Evolutionary conservation across 2,329 filamentous ascomycete genomes (phyloP).

Genomic region (Apiospora pterosperma): DNA sequence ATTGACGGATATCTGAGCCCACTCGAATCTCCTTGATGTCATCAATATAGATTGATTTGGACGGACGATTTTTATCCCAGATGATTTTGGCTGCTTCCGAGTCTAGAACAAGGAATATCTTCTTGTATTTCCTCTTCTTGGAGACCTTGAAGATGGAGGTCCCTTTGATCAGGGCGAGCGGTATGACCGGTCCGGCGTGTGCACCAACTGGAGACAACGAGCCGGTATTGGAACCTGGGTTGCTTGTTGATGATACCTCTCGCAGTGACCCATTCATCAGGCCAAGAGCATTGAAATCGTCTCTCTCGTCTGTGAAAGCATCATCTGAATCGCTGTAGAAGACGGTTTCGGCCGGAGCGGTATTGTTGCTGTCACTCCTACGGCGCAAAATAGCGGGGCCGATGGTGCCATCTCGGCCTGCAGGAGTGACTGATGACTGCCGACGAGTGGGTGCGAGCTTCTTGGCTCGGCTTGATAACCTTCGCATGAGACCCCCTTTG

Average conservation of each 20-base stretch:
- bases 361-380: conserved; percentile 84
- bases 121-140: conserved; percentile 73
- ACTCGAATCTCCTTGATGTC: conserved; percentile 89
- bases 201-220: conserved; percentile 34
- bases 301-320: conserved; percentile 46
- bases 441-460: conserved; percentile 65
- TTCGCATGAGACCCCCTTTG: conserved; percentile 66
- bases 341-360: conserved; percentile 48
- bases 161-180: conserved; percentile 73
- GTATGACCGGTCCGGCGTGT: conserved; percentile 68
- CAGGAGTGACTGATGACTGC: conserved; percentile 72
- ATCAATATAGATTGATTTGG: conserved; percentile 89
- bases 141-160: conserved; percentile 79
- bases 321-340: conserved; percentile 54
- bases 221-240: conserved; percentile 43
- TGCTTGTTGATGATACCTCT: conserved; percentile 47
- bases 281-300: conserved; percentile 41
- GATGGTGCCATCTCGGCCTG: conserved; percentile 80
- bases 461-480: conserved; percentile 79
- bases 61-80: conserved; percentile 76
- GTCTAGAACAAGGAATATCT: conserved; percentile 70
- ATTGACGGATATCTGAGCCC: conserved; percentile 81
- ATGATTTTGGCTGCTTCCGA: conserved; percentile 80
- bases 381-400: conserved; percentile 85
- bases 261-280: conserved; percentile 22